Conservation (phyloP, 257 asterid genomes). For the Solanum commersonii region DNA sequence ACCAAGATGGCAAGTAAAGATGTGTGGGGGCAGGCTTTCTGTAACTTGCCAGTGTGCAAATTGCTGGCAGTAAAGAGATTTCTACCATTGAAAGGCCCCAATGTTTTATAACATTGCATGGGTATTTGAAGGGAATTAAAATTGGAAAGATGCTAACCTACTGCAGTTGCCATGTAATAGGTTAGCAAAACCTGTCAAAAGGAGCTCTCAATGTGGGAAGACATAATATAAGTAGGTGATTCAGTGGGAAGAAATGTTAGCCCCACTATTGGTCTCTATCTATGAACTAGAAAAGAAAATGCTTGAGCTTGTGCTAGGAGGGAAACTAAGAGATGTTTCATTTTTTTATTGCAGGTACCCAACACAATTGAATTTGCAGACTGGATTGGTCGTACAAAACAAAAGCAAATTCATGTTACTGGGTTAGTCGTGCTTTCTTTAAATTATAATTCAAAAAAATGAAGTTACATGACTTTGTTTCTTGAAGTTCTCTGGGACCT, state of each 20-base stretch:
- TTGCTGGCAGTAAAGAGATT: background rate
- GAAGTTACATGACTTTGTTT: slow-evolving; percentile 1
- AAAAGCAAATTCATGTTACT: slow-evolving; percentile 83
- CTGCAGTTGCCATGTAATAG: background rate
- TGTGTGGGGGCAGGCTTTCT: background rate
- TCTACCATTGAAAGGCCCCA: background rate
- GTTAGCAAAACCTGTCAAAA: background rate
- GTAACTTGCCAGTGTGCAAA: background rate
- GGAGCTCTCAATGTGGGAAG: background rate
- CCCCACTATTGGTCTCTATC: background rate
- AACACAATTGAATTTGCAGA: slow-evolving; percentile 96
- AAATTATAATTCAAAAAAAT: slow-evolving; percentile 1
- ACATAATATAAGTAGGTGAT: background rate
- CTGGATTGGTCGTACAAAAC: slow-evolving; percentile 98
- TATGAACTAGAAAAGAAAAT: background rate
- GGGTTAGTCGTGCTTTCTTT: slow-evolving; percentile 53
- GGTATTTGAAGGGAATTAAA: background rate
- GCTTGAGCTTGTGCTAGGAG: background rate
- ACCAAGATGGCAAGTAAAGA: background rate
- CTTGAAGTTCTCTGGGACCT: background rate
- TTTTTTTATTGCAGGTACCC: slow-evolving; percentile 56
- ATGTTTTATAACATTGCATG: background rate
- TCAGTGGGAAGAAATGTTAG: background rate
- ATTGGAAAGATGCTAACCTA: background rate
- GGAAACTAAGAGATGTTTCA: background rate